A percentile compares a stretch with the other conserved stretches of the same genome.
Evolutionary conservation across 1,284 basidiomycete species (phyloP).

Genomic region (Trichosporon coremiiforme): DNA sequence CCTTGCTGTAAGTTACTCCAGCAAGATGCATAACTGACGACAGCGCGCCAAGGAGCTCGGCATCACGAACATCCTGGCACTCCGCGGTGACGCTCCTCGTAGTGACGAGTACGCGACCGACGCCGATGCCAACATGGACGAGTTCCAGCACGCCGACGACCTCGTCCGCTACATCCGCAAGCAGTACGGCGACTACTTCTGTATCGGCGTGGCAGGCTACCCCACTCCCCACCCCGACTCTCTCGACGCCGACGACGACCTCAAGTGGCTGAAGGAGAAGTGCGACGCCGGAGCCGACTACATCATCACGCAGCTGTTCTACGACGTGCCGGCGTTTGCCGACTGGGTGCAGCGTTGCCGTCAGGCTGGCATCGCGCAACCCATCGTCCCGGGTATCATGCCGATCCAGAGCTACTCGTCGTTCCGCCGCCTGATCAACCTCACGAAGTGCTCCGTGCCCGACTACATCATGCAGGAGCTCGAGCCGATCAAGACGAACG

Average conservation of each 20-base stretch:
- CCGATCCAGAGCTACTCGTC: slow-evolving; percentile 95
- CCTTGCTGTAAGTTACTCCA: slow-evolving; percentile 64
- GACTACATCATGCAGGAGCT: slow-evolving; percentile 68
- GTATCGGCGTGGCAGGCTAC: slow-evolving; percentile 73
- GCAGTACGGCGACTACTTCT: slow-evolving; percentile 84
- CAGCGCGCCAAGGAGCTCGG: slow-evolving; percentile 79
- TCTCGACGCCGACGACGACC: slow-evolving; percentile 68
- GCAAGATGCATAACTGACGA: slow-evolving; percentile 17
- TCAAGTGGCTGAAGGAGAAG: slow-evolving; percentile 79
- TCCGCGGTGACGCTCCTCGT: slow-evolving; percentile 91
- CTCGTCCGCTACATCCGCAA: slow-evolving; percentile 87
- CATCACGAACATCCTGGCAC: slow-evolving; percentile 86
- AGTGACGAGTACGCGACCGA: slow-evolving; percentile 91
- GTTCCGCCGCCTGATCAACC: slow-evolving; percentile 85
- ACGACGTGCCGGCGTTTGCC: slow-evolving; percentile 84
- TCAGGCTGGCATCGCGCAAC: slow-evolving; percentile 77
- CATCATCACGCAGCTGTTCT: slow-evolving; percentile 96
- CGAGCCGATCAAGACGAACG: slow-evolving; percentile 82
- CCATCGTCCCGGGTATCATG: slow-evolving; percentile 96
- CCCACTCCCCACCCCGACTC: slow-evolving; percentile 87
- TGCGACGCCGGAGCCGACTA: slow-evolving; percentile 94
- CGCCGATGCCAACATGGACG: slow-evolving; percentile 63
- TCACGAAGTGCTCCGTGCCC: slow-evolving; percentile 83
- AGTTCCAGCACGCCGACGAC: slow-evolving; percentile 85
- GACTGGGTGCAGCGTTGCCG: slow-evolving; percentile 74